Evolutionary conservation across 768 basidiomycete genomes (phyloP).

Genomic region (Dentipellis sp.): DNA sequence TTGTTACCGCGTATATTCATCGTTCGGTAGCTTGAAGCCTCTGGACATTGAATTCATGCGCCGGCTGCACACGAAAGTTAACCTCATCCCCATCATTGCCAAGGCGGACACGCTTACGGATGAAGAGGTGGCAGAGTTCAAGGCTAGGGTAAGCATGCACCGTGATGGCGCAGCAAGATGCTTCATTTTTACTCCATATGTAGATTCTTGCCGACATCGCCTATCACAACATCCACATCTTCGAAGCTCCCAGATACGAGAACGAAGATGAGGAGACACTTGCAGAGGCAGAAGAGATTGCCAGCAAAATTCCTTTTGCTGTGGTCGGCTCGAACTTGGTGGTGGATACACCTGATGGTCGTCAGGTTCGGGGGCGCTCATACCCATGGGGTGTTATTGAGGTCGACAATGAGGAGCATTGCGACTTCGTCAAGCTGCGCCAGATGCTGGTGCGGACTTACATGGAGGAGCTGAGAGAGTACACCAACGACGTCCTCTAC

Average conservation of each 20-base stretch:
- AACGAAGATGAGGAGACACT: conserved; percentile 98
- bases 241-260: conserved; percentile 95
- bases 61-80: conserved; percentile 92
- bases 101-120: conserved; percentile 98
- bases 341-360: conserved; percentile 78
- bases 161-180: background rate
- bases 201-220: conserved; percentile 91
- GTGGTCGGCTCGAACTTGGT: conserved; percentile 90
- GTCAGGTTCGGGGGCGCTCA: conserved; percentile 85
- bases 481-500: conserved; percentile 92
- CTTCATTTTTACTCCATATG: background rate
- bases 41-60: conserved; percentile 99
- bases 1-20: background rate
- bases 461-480: conserved; percentile 98
- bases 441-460: conserved; percentile 99
- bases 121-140: conserved; percentile 89
- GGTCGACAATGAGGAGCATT: conserved; percentile 98
- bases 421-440: conserved; percentile 98
- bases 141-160: conserved; percentile 60
- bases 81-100: conserved; percentile 96
- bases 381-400: conserved; percentile 99
- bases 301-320: conserved; percentile 97
- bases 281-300: conserved; percentile 95
- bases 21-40: conserved; percentile 74
- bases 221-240: conserved; percentile 94